These are phyloP conservation scores for Cutaneotrichosporon dermatis DNA, from an alignment of 1,284 basidiomycete genomes.

Conservation along the genomic window DNA sequence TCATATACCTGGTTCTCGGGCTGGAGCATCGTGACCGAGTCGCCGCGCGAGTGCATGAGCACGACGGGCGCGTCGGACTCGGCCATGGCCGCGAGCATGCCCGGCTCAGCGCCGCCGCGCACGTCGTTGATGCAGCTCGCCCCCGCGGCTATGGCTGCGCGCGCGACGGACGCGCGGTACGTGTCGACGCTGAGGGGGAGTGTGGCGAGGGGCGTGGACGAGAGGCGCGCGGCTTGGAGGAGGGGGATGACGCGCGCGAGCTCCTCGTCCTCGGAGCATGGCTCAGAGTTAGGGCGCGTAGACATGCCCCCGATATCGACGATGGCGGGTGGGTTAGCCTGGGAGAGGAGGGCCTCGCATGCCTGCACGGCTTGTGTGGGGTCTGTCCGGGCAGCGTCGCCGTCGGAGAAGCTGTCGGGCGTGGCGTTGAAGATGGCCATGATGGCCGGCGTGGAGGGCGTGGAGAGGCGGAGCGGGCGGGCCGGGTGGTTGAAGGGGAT, in stretches of 20 bases:
- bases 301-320: slow-evolving; percentile 94
- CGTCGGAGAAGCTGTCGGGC: slow-evolving; percentile 96
- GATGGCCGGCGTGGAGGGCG: slow-evolving; percentile 57
- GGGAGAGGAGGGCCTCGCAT: slow-evolving; percentile 18
- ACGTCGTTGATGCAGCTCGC: slow-evolving; percentile 96
- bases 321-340: slow-evolving; percentile 56
- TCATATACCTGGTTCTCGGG: slow-evolving; percentile 66
- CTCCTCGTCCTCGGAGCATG: slow-evolving; percentile 71
- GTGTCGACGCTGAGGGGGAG: slow-evolving; percentile 84
- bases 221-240: slow-evolving; percentile 51
- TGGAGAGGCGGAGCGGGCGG: slow-evolving; percentile 54
- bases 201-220: slow-evolving; percentile 23
- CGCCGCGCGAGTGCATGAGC: slow-evolving; percentile 89
- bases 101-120: slow-evolving; percentile 60
- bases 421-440: slow-evolving; percentile 96
- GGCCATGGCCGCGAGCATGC: slow-evolving; percentile 66
- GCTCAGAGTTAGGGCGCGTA: slow-evolving; percentile 68
- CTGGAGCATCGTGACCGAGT: slow-evolving; percentile 56
- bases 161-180: slow-evolving; percentile 78
- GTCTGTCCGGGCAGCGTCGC: slow-evolving; percentile 51
- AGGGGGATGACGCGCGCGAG: slow-evolving; percentile 67
- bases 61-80: slow-evolving; percentile 63
- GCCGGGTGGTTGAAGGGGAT: slow-evolving; percentile 45
- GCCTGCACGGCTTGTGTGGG: slow-evolving; percentile 29
- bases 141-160: slow-evolving; percentile 70